A percentile compares a stretch with the other conserved stretches of the same genome.
Conservation (phyloP, 768 basidiomycete species). For the Lentinula raphanica region DNA sequence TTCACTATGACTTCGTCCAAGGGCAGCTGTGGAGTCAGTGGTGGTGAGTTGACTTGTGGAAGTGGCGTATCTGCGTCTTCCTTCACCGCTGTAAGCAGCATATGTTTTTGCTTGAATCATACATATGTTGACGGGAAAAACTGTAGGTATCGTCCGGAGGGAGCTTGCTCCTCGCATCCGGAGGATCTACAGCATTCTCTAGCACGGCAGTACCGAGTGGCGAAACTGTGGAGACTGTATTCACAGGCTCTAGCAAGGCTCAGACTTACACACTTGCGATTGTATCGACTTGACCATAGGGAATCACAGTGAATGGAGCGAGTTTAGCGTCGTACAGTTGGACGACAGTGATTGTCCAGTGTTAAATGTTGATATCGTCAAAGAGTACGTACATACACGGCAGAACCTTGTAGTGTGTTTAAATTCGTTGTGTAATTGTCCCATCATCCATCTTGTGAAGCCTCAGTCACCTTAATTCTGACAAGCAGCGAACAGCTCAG, state of each 20-base stretch:
- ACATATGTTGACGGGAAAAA: background rate
- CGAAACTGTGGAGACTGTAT: conserved; percentile 33
- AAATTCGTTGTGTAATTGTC: no score
- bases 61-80: conserved; percentile 41
- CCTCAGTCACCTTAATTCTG: no score
- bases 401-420: no score
- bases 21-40: conserved; percentile 48
- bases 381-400: no score
- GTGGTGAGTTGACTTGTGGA: conserved; percentile 44
- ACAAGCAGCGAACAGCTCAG: conserved; percentile 21
- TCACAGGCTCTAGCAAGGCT: conserved; percentile 27
- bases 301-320: no score
- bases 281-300: conserved; percentile 30
- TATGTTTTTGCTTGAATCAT: background rate
- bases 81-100: conserved; percentile 42
- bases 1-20: conserved; percentile 59
- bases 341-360: no score
- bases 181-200: conserved; percentile 45
- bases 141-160: conserved; percentile 42
- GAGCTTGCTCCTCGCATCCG: conserved; percentile 42
- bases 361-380: no score
- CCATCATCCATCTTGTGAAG: no score
- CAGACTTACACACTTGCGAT: conserved; percentile 36
- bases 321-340: no score
- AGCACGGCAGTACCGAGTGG: conserved; percentile 52